Conservation (phyloP, 2,329 filamentous ascomycete species). For the Macrophomina pseudophaseolina region DNA sequence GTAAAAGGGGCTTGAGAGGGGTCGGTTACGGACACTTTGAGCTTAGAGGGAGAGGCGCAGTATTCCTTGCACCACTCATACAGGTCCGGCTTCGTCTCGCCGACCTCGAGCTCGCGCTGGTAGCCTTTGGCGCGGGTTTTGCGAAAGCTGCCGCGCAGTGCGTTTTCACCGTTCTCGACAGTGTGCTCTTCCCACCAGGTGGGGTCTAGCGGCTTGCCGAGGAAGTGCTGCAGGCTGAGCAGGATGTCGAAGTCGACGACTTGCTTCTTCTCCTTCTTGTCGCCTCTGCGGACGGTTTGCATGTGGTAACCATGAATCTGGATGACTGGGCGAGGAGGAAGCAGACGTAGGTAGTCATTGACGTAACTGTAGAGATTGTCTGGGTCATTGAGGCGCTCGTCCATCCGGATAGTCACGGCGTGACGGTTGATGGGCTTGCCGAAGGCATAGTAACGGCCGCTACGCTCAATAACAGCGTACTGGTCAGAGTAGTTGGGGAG, state of each 20-base stretch:
- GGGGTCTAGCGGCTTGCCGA: slow-evolving; percentile 14
- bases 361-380: slow-evolving; percentile 38
- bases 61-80: slow-evolving; percentile 72
- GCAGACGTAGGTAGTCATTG: slow-evolving; percentile 32
- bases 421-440: slow-evolving; percentile 24
- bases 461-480: slow-evolving; percentile 26
- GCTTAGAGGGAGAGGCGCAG: slow-evolving; percentile 60
- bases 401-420: slow-evolving; percentile 33
- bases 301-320: slow-evolving; percentile 45
- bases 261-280: slow-evolving; percentile 43
- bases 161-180: slow-evolving; percentile 64
- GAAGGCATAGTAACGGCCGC: slow-evolving; percentile 12
- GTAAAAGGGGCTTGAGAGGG: no score
- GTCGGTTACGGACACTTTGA: slow-evolving; percentile 53
- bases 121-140: slow-evolving; percentile 56
- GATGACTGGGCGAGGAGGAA: slow-evolving; percentile 41
- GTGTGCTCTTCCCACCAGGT: slow-evolving; percentile 38
- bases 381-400: slow-evolving; percentile 40
- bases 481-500: not conserved
- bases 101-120: slow-evolving; percentile 54
- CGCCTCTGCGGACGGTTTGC: slow-evolving; percentile 40
- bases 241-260: slow-evolving; percentile 46
- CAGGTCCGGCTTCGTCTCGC: slow-evolving; percentile 48
- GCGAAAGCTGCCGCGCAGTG: slow-evolving; percentile 68
- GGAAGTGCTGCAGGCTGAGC: slow-evolving; percentile 40